phyloP scores from a whole-genome alignment of 257 asterid species.

The Solanum pennellii region DNA sequence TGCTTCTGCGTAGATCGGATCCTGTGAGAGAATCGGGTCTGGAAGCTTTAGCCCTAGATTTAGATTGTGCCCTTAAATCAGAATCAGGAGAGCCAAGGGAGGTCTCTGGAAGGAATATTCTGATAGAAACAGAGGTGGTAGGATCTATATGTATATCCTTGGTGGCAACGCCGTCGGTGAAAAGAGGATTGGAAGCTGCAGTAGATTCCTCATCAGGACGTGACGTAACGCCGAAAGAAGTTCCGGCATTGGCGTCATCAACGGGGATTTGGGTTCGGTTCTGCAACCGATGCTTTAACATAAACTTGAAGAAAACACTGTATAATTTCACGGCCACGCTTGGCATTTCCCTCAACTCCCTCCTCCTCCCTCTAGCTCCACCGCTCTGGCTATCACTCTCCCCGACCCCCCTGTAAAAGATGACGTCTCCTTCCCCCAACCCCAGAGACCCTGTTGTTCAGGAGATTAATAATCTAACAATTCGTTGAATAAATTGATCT shows the following conservation, averaged over 20 bases:
- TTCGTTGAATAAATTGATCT: not conserved
- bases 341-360: conserved; percentile 50
- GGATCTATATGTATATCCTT: conserved; percentile 88
- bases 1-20: conserved; percentile 44
- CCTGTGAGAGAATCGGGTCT: conserved; percentile 2
- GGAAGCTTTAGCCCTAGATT: conserved; percentile 3
- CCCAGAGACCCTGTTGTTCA: not conserved
- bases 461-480: not conserved
- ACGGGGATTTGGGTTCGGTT: conserved; percentile 40
- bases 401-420: not conserved
- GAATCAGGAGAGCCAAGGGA: conserved; percentile 39
- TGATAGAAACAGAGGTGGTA: conserved; percentile 56
- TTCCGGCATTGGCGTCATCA: conserved; percentile 7
- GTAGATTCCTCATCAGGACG: conserved; percentile 72
- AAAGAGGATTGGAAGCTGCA: conserved; percentile 65
- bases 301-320: conserved; percentile 81
- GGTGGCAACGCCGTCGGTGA: conserved; percentile 91
- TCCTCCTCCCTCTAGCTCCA: not conserved
- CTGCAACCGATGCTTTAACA: conserved; percentile 88
- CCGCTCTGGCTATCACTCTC: not conserved
- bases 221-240: conserved; percentile 71
- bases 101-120: conserved; percentile 80
- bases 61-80: conserved; percentile 6
- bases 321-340: conserved; percentile 83
- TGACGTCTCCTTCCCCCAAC: not conserved